Conservation (phyloP, 768 basidiomycete species). For the Vararia minispora region DNA sequence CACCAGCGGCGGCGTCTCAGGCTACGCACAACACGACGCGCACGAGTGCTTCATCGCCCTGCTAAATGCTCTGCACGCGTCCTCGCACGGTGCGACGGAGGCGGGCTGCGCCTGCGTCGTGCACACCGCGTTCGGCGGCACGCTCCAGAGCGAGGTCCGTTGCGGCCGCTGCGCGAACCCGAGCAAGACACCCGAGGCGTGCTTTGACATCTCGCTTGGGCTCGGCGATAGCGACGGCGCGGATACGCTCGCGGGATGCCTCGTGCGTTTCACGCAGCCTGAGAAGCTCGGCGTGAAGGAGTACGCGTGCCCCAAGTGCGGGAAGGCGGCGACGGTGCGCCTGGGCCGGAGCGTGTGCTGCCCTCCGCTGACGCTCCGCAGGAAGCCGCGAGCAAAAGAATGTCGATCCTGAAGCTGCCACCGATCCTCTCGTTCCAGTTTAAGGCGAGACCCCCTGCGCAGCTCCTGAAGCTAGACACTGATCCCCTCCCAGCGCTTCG, state of each 20-base stretch:
- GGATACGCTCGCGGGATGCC: conserved; percentile 63
- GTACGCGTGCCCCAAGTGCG: conserved; percentile 78
- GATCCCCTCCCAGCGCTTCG: conserved; percentile 59
- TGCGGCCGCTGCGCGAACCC: conserved; percentile 78
- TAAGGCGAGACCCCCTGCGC: conserved; percentile 44
- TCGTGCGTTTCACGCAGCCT: conserved; percentile 76
- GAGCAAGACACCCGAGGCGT: conserved; percentile 76
- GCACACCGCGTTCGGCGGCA: conserved; percentile 82
- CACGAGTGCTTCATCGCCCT: conserved; percentile 81
- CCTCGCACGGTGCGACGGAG: conserved; percentile 63
- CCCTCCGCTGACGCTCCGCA: conserved; percentile 18
- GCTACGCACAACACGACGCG: conserved; percentile 91
- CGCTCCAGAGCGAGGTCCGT: conserved; percentile 78
- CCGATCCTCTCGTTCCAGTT: conserved; percentile 90
- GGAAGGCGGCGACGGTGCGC: conserved; percentile 48
- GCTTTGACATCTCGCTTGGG: conserved; percentile 86
- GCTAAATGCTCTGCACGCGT: conserved; percentile 80
- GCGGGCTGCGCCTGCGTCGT: conserved; percentile 84
- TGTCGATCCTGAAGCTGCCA: conserved; percentile 78
- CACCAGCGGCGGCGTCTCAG: conserved; percentile 66
- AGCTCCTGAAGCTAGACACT: neutral
- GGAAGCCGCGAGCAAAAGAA: conserved; percentile 75
- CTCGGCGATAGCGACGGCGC: conserved; percentile 45
- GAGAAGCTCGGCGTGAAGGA: conserved; percentile 78
- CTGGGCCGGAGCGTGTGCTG: too few species aligned